phyloP scores from a whole-genome alignment of 805 yeast species.

The fission yeast (Schizosaccharomyces pombe) region DNA sequence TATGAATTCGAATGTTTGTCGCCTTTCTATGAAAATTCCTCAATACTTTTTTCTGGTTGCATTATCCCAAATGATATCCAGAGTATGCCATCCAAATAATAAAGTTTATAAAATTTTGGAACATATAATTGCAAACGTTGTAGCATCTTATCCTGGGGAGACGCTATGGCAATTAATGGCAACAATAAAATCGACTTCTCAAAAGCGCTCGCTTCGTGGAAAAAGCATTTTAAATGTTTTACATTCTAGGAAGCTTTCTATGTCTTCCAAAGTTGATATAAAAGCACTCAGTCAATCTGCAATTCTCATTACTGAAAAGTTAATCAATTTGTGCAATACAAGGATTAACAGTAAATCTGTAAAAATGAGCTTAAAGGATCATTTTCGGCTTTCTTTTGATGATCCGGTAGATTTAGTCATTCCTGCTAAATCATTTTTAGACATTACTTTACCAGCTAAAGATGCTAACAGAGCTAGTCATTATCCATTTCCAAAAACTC shows the following conservation, averaged over 20 bases:
- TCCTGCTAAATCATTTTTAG: neutral
- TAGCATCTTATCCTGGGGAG: conserved; percentile 50
- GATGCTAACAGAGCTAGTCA: conserved; percentile 5
- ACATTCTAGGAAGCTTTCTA: neutral
- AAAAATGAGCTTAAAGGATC: neutral
- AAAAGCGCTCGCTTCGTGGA: conserved; percentile 26
- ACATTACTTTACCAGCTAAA: conserved; percentile 6
- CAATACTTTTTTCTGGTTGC: conserved; percentile 44
- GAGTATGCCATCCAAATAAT: conserved; percentile 41
- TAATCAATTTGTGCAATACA: conserved; percentile 8
- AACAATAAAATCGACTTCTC: conserved; percentile 34
- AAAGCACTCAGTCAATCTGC: conserved; percentile 6
- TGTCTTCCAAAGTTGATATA: neutral
- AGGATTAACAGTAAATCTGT: neutral
- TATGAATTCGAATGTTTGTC: conserved; percentile 1
- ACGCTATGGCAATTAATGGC: conserved; percentile 69
- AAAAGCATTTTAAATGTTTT: conserved; percentile 17
- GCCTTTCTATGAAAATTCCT: neutral
- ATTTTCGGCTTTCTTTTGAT: neutral
- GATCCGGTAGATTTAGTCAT: neutral
- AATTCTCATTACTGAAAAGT: conserved; percentile 8
- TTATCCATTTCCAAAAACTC: conserved; percentile 7
- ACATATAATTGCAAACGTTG: conserved; percentile 33
- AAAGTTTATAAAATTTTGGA: conserved; percentile 32
- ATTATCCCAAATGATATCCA: conserved; percentile 61